Evolutionary conservation across 2,329 filamentous ascomycete species (phyloP).

Genomic region (Periconia sp.): DNA sequence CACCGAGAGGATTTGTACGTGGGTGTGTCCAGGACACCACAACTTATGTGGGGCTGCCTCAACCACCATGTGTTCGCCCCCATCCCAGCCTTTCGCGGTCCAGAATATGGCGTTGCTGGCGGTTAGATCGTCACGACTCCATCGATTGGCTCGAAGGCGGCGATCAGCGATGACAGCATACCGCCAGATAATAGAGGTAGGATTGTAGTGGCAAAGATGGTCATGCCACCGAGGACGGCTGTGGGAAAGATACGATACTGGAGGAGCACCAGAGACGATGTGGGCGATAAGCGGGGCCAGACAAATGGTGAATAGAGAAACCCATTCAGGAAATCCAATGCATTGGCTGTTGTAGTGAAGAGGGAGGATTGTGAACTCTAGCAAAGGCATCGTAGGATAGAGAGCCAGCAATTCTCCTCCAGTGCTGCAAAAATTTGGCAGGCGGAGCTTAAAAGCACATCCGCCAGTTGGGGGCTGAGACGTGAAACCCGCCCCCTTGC

Average conservation of each 20-base stretch:
- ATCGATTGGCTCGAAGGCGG: slow-evolving; percentile 30
- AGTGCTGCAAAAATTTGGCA: not conserved
- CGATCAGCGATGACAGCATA: slow-evolving; percentile 41
- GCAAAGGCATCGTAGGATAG: not conserved
- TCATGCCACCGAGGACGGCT: slow-evolving; percentile 33
- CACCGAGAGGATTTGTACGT: slow-evolving; percentile 6
- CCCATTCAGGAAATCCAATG: slow-evolving; percentile 30
- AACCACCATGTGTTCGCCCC: slow-evolving; percentile 24
- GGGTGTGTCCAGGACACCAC: slow-evolving; percentile 5
- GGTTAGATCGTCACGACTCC: slow-evolving; percentile 30
- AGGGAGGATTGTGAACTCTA: slow-evolving; percentile 1
- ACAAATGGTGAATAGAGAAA: slow-evolving; percentile 32
- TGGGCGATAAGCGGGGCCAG: slow-evolving; percentile 38
- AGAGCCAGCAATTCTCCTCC: not conserved
- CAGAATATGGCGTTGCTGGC: slow-evolving; percentile 41
- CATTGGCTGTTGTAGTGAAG: slow-evolving; percentile 9
- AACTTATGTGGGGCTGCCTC: slow-evolving; percentile 3
- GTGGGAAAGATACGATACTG: slow-evolving; percentile 17
- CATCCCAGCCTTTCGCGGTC: slow-evolving; percentile 39
- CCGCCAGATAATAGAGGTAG: slow-evolving; percentile 43
- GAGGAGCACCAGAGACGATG: slow-evolving; percentile 27
- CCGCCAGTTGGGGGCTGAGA: too few relatives aligned
- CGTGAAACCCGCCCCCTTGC: too few relatives aligned
- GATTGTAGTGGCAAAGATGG: slow-evolving; percentile 34
- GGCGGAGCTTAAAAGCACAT: not conserved